Evolutionary conservation across 768 basidiomycete genomes (phyloP).

Genomic region (Serpula lacrymans): DNA sequence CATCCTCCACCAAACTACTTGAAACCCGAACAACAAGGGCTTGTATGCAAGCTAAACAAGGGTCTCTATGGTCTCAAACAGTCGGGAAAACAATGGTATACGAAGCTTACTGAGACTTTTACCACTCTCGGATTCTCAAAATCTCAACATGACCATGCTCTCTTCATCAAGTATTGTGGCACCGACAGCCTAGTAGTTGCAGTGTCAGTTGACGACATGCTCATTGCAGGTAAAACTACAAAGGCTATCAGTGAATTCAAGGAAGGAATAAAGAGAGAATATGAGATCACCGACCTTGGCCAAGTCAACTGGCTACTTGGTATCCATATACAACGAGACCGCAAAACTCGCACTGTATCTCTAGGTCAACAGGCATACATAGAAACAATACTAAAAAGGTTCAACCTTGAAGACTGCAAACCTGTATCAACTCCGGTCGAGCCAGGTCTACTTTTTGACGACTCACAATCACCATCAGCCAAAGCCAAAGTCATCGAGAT

Average conservation of each 20-base stretch:
- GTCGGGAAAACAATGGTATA: conserved; percentile 22
- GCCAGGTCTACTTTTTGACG: neutral
- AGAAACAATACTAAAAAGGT: conserved; percentile 10
- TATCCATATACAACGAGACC: conserved; percentile 10
- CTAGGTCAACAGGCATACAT: conserved; percentile 7
- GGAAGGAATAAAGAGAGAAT: conserved; percentile 1
- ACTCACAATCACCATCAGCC: conserved; percentile 1
- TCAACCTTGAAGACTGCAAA: conserved; percentile 8
- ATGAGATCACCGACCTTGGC: conserved; percentile 14
- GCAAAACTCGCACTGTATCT: conserved; percentile 9
- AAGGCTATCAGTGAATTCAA: conserved; percentile 11
- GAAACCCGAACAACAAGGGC: conserved; percentile 4
- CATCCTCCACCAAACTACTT: conserved; percentile 30
- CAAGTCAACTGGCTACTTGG: conserved; percentile 11
- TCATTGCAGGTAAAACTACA: conserved; percentile 10
- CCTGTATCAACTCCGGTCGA: conserved; percentile 17
- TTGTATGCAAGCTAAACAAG: conserved; percentile 15
- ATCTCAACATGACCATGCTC: conserved; percentile 14
- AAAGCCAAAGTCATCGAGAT: conserved; percentile 10
- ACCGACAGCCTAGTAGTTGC: conserved; percentile 11
- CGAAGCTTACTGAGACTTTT: conserved; percentile 16
- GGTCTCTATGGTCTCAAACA: conserved; percentile 31
- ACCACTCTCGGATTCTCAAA: conserved; percentile 17
- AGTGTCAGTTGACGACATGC: conserved; percentile 25
- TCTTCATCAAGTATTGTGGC: conserved; percentile 12